Evolutionary conservation across 768 basidiomycete species (phyloP).

Genomic region (Chalciporus chontae): DNA sequence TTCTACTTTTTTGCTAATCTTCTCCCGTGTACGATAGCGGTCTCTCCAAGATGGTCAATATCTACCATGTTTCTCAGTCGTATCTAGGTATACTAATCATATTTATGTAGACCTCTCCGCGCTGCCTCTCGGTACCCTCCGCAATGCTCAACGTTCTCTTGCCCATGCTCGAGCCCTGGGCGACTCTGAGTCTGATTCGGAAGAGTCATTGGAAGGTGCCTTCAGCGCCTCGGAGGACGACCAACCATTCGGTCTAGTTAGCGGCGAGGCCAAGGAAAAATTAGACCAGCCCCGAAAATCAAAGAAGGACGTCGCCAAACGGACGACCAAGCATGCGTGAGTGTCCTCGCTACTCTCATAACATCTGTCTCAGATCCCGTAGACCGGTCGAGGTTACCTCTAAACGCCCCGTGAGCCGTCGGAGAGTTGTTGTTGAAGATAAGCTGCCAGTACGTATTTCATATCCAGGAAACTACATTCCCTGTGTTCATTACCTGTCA

Average conservation of each 20-base stretch:
- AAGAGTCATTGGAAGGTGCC: conserved; percentile 17
- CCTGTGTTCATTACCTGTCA: conserved; percentile 25
- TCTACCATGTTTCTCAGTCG: neutral
- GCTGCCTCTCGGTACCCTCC: conserved; percentile 61
- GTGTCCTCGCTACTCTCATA: conserved; percentile 29
- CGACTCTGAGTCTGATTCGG: conserved; percentile 37
- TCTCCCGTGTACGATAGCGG: conserved; percentile 11
- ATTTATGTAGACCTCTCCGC: conserved; percentile 47
- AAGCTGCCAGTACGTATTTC: conserved; percentile 51
- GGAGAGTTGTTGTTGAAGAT: conserved; percentile 65
- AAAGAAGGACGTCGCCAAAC: conserved; percentile 50
- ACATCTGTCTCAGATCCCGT: neutral
- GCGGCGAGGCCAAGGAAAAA: conserved; percentile 34
- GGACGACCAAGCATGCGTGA: conserved; percentile 84
- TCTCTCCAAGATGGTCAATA: conserved; percentile 28
- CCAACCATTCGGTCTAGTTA: conserved; percentile 7
- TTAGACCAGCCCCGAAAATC: conserved; percentile 40
- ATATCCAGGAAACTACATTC: neutral
- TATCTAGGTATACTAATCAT: conserved; percentile 5
- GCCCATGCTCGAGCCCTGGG: conserved; percentile 38
- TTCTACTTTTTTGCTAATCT: neutral
- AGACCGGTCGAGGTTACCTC: conserved; percentile 84
- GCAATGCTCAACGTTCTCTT: conserved; percentile 60
- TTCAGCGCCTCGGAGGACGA: conserved; percentile 9
- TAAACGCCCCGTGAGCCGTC: conserved; percentile 78